Base-by-base conservation (phyloP, 2,329 filamentous ascomycete species). In the Aspergillus hiratsukae region DNA sequence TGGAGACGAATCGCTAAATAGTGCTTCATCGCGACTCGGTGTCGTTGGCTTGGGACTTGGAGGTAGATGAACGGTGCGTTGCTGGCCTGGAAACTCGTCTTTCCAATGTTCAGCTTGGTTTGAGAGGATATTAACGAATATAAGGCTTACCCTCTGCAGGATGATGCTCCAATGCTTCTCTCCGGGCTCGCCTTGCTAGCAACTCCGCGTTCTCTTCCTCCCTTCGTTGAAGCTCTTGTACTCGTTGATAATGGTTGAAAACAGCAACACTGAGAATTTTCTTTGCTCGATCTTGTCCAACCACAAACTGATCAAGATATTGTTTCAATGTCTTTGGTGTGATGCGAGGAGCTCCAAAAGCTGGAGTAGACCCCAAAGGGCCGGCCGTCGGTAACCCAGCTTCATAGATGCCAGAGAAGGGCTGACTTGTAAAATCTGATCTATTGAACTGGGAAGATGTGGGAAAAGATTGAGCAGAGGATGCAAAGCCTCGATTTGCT, bases 161-260 rank as follows among this genome's bases (percentile, higher is more conserved):
- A 76, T 95, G 89, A 53, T 81, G 77, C 58, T 87, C 83, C 52
- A 83, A 78, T 65, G 88, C 82, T 59, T 93, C 88, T 59, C 86
- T 81, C 56, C 88, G 81, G 68, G 87, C 85, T 58, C 86, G 83
- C 70, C 91, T 89, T 45, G 89, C 84, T 66, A 87, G 78, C 51
- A 86, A 69, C 74, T 88, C 89, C 60, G 91, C 87, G 46, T 90
- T 85, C 66, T 96, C 91, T 54, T 92, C 86, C 62, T 94, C 85
- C 57, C 87, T 85, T 50, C 91, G 81, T 66, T 91, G 83, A 25
- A 88, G 69, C 72, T 89, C 86, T 65, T 92, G 87, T 58, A 96
- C 83, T 49, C 90, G 85, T 74, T 97, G 91, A 70, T 97, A 97
- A 72, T 99, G 94, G 69, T 97, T 97, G 78, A 96, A 97, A 28